Evolutionary conservation across 352 stramenopile species (phyloP), one percentile per base, ranked within the genome.

Genomic region (Phytophthora cryptogea): DNA sequence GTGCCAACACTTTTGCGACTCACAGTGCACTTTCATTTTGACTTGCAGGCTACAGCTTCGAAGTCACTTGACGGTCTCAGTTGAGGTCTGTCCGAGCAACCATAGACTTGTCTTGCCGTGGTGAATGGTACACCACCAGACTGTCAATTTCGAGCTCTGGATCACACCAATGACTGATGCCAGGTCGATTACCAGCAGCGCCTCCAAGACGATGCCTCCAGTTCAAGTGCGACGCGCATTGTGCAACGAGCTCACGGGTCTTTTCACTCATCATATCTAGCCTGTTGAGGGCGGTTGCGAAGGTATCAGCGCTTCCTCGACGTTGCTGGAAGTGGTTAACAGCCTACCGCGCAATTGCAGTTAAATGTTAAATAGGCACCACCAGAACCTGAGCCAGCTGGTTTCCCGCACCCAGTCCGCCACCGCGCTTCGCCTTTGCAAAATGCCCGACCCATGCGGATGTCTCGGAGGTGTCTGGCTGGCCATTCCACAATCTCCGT

Each of bases 1-100:
- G 31, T 66, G 58, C 58, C 58, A 66, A 66, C 50, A 66, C 42
- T 66, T 66, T 66, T 66, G 58, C 11, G 20, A 11, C 3, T 17
- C 32, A 13, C 31, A 27, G 37, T 53, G 20, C 20, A 23, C 20
- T 36, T 54, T 10, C 8, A 30, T 17, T 54, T 61, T 31, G 28
- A 43, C 46, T 23, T 23, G 20, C 20, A 23, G 20, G 20, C 20
- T 23, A 2, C 20, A 23, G 20, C 20, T 23, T 23, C 20, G 20
- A 23, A 23, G 20, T 23, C 20, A 23, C 20, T 3, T 23, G 20
- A 23, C 20, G 20, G 20, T 23, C 20, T 23, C 20, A 23, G 20
- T 23, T 23, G 35, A 40, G 35, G 35, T 40, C 10, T 40, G 16
- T 40, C 14, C 35, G 11, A 16, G 35, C 35, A 40, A 23, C 20